A percentile compares a stretch with the other conserved stretches of the same genome.
Evolutionary conservation across 306 rosid genomes (phyloP).

Genomic region (Hippophae rhamnoides): DNA sequence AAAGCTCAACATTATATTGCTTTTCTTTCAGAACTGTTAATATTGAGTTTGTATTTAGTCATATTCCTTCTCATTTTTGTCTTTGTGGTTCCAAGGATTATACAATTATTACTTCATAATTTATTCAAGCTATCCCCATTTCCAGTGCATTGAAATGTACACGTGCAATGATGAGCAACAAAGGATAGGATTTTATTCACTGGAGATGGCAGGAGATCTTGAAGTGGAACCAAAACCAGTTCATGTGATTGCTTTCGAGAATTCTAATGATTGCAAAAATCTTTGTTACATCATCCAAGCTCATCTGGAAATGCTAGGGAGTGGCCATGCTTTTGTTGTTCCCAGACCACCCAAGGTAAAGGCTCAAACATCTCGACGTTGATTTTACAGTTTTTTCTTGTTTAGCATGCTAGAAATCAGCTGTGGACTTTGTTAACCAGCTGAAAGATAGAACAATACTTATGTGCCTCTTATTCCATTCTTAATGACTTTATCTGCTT

Average conservation of each 20-base stretch:
- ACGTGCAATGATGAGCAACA: slow-evolving; percentile 53
- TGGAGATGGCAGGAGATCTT: slow-evolving; percentile 95
- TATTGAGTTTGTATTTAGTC: background rate
- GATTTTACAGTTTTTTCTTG: background rate
- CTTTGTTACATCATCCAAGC: slow-evolving; percentile 82
- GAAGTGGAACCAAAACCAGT: slow-evolving; percentile 87
- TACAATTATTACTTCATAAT: slow-evolving; percentile 4
- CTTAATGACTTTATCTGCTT: background rate
- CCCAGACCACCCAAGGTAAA: slow-evolving; percentile 87
- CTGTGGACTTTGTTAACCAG: too few species aligned
- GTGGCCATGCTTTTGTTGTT: slow-evolving; percentile 70
- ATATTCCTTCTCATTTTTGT: background rate
- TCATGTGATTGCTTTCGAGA: slow-evolving; percentile 86
- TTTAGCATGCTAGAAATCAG: too few species aligned
- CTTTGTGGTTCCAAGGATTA: background rate
- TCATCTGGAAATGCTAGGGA: slow-evolving; percentile 78
- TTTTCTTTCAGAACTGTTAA: too few species aligned
- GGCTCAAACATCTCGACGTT: background rate
- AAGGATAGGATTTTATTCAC: slow-evolving; percentile 73
- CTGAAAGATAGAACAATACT: too few species aligned
- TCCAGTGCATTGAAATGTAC: slow-evolving; percentile 89
- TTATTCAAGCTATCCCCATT: slow-evolving; percentile 17
- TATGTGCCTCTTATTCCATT: background rate
- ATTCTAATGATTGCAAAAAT: slow-evolving; percentile 73
- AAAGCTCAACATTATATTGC: too few species aligned